A percentile compares a stretch with the other conserved stretches of the same genome.
Evolutionary conservation across 176 grass and related monocot genomes (phyloP).

Genomic region (Oryza glaberrima): DNA sequence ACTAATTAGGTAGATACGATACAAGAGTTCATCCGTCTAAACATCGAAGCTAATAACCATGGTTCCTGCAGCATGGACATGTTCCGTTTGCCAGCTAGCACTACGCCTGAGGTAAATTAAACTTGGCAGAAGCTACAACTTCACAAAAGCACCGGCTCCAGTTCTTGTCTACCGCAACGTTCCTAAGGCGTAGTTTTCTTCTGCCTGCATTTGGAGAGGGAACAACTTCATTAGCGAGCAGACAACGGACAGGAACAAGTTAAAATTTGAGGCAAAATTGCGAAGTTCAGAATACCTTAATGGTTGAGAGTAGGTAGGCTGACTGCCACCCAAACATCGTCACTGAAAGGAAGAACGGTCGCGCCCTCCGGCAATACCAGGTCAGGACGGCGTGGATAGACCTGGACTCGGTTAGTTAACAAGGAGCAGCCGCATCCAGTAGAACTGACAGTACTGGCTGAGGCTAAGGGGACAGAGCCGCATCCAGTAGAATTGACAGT

Average conservation of each 20-base stretch:
- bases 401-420: conserved; percentile 45
- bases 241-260: neutral
- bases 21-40: conserved; percentile 21
- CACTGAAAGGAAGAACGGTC: conserved; percentile 57
- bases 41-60: neutral
- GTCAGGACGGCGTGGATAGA: conserved; percentile 51
- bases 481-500: conserved; percentile 14
- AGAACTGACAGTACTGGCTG: conserved; percentile 18
- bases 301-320: conserved; percentile 51
- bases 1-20: neutral
- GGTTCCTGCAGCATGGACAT: neutral
- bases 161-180: neutral
- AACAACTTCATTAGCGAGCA: conserved; percentile 29
- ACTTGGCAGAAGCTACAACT: neutral
- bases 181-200: neutral
- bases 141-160: neutral
- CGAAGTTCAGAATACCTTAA: conserved; percentile 44
- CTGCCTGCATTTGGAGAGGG: conserved; percentile 25
- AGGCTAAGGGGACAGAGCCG: neutral
- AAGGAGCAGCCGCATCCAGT: conserved; percentile 32
- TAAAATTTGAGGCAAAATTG: neutral
- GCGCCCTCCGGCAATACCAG: conserved; percentile 51
- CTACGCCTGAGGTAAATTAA: neutral
- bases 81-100: neutral
- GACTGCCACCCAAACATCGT: conserved; percentile 67